Evolutionary conservation across 371 early-diverging fungal species (phyloP), one percentile per base, ranked within the genome.

Genomic region (Saksenaea vasiformis): DNA sequence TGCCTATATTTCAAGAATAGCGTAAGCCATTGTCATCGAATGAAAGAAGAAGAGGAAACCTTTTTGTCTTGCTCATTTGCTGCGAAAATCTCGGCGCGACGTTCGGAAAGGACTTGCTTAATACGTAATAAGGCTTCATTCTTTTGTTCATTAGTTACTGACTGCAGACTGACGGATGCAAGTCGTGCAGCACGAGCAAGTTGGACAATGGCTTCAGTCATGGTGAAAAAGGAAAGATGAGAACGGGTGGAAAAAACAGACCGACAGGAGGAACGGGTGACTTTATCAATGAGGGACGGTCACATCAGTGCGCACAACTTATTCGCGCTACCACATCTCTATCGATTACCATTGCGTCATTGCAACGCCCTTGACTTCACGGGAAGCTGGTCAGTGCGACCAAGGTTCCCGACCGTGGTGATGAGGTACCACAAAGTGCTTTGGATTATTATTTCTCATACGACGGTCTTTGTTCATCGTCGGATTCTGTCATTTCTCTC

Each of bases 61-160:
- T 90, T 83, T 68, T 95, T 86, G 78, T 98, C 98, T 58, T 70
- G 51, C 66, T 80, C 79, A 76, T 98, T 96, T 53, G 93, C 95
- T 34, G 81, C 85, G 51, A 93, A 84, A 41, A 98, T 93, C 10
- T 82, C 84, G 38, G 82, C 80, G 62, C 87, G 85, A 39, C 90
- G 80, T 41, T 86, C 85, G 38, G 69, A 74, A 14, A 97, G 85
- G n/a, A 86, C 86, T 55, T 86, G 72, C 57, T 89, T 85, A 64
- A 96, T 94, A 53, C 85, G 85, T 54, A 79, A 67, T 19, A 97
- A 83, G 13, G 93, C 93, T 22, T 84, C 82, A 38, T 88, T 90
- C 78, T 94, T 95, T 72, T 95, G 90, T 22, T 80, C 76, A 35
- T 86, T 74, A 31, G 88, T 84, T 15, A 92, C 87, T 11, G 89